Conservation (phyloP, 2,329 filamentous ascomycete genomes). For the Phaeoacremonium minimum region DNA sequence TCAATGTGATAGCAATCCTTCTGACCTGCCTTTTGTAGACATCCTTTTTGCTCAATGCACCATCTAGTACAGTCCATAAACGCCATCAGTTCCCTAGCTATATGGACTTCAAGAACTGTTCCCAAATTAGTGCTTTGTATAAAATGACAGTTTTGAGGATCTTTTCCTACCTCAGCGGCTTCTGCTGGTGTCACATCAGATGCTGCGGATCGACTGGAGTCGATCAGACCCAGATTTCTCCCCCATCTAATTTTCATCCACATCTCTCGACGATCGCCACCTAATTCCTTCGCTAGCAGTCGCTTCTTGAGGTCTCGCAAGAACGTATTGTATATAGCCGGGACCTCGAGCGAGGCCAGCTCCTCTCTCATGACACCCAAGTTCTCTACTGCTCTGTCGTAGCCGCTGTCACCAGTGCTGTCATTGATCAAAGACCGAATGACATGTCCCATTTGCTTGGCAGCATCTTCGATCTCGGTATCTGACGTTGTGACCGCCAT, state of each 20-base stretch:
- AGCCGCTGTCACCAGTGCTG: constrained; percentile 72
- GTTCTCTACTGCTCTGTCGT: constrained; percentile 70
- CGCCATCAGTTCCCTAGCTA: too few relatives aligned
- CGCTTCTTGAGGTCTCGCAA: constrained; percentile 67
- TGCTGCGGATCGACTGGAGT: constrained; percentile 53
- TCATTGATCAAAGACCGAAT: constrained; percentile 64
- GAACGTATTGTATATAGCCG: constrained; percentile 72
- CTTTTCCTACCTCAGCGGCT: constrained; percentile 59
- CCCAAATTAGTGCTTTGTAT: too few relatives aligned
- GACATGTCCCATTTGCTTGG: constrained; percentile 70
- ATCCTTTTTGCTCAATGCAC: too few relatives aligned
- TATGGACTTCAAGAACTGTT: too few relatives aligned
- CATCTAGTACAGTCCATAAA: too few relatives aligned
- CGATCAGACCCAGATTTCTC: constrained; percentile 66
- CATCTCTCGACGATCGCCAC: constrained; percentile 75
- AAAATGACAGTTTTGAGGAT: too few relatives aligned
- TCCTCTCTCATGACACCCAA: constrained; percentile 75
- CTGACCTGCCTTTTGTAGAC: too few relatives aligned
- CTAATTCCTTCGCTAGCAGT: constrained; percentile 64
- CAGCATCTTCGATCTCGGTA: constrained; percentile 59
- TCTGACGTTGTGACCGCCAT: constrained; percentile 58
- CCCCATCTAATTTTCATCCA: constrained; percentile 70
- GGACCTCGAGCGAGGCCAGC: constrained; percentile 70
- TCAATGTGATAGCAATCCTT: too few relatives aligned
- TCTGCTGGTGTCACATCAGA: constrained; percentile 67